Evolutionary conservation across 306 rosid species (phyloP).

Genomic region (Phaseolus lunatus): DNA sequence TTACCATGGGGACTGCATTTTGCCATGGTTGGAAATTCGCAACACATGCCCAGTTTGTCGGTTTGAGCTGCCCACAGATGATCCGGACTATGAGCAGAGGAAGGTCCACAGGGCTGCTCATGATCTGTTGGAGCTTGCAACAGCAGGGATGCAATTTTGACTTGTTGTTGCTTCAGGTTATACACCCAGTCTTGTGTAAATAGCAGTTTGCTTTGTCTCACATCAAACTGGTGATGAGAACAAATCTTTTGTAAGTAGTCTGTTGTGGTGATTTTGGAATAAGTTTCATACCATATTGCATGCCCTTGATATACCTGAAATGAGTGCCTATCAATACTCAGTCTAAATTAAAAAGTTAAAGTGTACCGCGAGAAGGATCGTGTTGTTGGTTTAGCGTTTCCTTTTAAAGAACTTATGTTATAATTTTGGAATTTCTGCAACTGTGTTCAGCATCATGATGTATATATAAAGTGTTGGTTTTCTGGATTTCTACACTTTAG

Average conservation of each 20-base stretch:
- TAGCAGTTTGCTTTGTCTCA: constrained; percentile 49
- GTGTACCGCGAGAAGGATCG: constrained; percentile 22
- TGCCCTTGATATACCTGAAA: constrained; percentile 39
- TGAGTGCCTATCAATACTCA: constrained; percentile 42
- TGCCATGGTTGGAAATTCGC: constrained; percentile 87
- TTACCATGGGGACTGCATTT: constrained; percentile 88
- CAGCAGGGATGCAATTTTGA: constrained; percentile 56
- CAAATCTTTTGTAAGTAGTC: constrained; percentile 45
- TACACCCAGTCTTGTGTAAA: constrained; percentile 45
- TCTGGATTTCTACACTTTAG: constrained; percentile 11
- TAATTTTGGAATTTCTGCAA: constrained; percentile 30
- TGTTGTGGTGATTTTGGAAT: constrained; percentile 49
- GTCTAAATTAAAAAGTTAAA: not conserved
- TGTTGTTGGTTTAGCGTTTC: constrained; percentile 27
- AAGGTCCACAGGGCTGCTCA: constrained; percentile 53
- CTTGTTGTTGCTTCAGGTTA: constrained; percentile 54
- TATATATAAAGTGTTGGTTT: constrained; percentile 36
- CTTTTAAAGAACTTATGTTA: not conserved
- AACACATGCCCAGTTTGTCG: constrained; percentile 94
- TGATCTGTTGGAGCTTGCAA: constrained; percentile 52
- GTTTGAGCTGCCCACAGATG: constrained; percentile 87
- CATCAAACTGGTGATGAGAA: constrained; percentile 44
- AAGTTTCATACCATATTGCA: constrained; percentile 37
- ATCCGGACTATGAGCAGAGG: constrained; percentile 79
- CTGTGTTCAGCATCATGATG: not conserved